Percentiles rank a stretch among this genome's conserved stretches.
Conservation (phyloP, 257 asterid species). For the Jacaranda copaia region DNA sequence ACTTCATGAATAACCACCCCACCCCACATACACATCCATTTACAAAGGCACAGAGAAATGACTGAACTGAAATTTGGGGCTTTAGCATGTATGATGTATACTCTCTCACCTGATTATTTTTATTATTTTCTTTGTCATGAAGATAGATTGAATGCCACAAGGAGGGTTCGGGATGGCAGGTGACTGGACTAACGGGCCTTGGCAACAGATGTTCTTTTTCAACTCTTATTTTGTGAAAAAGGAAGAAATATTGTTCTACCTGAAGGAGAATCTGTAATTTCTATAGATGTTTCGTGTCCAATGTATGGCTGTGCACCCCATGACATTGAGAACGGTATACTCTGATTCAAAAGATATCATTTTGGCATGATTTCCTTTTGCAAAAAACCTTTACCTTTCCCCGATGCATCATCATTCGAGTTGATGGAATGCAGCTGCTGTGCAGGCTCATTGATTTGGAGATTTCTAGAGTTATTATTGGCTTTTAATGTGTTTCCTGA, state of each 20-base stretch:
- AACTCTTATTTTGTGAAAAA: conserved; percentile 47
- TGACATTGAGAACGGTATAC: not conserved
- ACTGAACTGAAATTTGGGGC: not conserved
- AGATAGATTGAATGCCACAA: conserved; percentile 57
- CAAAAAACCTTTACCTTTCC: not conserved
- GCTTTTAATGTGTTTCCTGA: too few species aligned
- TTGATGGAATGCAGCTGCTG: too few species aligned
- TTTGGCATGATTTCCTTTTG: not conserved
- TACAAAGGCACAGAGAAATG: not conserved
- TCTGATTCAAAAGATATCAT: not conserved
- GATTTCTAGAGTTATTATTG: too few species aligned
- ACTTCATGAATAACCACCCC: not conserved
- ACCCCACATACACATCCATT: not conserved
- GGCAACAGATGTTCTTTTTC: conserved; percentile 65
- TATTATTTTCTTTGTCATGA: not conserved
- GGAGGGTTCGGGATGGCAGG: conserved; percentile 60
- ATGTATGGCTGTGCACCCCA: not conserved
- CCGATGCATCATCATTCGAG: too few species aligned
- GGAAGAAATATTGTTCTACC: not conserved
- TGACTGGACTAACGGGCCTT: conserved; percentile 35
- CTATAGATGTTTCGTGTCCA: conserved; percentile 7
- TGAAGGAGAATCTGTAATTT: conserved; percentile 4
- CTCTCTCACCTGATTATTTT: not conserved
- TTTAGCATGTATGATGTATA: not conserved
- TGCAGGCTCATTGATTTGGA: too few species aligned